A percentile compares a stretch with the other conserved stretches of the same genome.
phyloP scores from a whole-genome alignment of 495 filamentous ascomycete species.

The Glonium stellatum region DNA sequence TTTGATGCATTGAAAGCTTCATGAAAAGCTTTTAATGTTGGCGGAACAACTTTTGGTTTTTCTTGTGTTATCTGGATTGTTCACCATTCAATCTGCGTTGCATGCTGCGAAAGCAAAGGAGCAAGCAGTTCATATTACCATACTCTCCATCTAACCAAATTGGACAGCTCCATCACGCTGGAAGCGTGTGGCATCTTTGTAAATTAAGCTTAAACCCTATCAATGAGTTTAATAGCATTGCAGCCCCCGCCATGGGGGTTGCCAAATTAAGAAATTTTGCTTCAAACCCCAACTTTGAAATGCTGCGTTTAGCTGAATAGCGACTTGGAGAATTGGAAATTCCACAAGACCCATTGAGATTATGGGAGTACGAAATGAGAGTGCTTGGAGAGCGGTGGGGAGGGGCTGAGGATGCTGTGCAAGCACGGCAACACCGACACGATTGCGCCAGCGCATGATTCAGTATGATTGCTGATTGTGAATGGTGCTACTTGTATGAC shows the following conservation, averaged over 20 bases:
- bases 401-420: no score
- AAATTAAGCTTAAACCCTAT: neutral
- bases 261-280: neutral
- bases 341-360: no score
- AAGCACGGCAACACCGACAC: no score
- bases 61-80: neutral
- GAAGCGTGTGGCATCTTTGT: neutral
- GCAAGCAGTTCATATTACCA: neutral
- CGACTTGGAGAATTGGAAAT: no score
- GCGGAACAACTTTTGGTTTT: neutral
- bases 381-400: no score
- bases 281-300: no score
- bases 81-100: neutral
- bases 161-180: neutral
- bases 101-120: neutral
- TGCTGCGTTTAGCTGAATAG: no score
- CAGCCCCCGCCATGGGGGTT: neutral
- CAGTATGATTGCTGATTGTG: no score
- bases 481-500: no score
- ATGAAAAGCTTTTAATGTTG: neutral
- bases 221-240: neutral
- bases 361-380: neutral
- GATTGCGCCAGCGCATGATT: no score
- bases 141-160: neutral
- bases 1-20: slow-evolving; percentile 1